A percentile compares a stretch with the other conserved stretches of the same genome.
These are phyloP conservation scores for Solanum corneliomulleri DNA, from an alignment of 257 asterid species.

Conservation along the genomic window DNA sequence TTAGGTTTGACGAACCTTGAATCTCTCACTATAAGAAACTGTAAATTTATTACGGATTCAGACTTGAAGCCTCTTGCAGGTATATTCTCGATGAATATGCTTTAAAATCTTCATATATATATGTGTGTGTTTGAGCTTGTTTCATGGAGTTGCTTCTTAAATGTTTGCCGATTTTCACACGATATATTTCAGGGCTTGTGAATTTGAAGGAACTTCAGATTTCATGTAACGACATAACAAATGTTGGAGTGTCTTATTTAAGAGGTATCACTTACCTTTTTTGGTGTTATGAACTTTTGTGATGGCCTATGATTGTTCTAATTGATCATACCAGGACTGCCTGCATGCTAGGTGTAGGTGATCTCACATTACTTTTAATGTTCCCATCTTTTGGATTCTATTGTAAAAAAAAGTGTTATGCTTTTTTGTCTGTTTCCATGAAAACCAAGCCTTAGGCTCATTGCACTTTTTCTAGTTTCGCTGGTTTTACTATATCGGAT, in stretches of 20 bases:
- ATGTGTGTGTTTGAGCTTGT: not conserved
- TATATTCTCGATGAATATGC: not conserved
- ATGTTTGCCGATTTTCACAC: not conserved
- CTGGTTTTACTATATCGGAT: not conserved
- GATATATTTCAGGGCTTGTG: not conserved
- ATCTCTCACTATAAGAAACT: conserved; percentile 71
- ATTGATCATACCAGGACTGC: not conserved
- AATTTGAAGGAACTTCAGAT: conserved; percentile 6
- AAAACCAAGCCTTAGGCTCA: not conserved
- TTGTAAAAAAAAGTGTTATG: not conserved
- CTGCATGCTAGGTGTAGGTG: not conserved
- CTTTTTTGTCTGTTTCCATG: not conserved
- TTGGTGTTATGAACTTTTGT: not conserved
- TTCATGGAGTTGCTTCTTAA: not conserved
- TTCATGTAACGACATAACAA: not conserved
- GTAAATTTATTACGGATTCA: conserved; percentile 74
- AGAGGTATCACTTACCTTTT: not conserved
- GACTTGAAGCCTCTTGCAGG: conserved; percentile 88
- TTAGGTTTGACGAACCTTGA: conserved; percentile 76
- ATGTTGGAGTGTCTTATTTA: conserved; percentile 3
- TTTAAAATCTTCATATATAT: not conserved
- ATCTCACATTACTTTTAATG: not conserved
- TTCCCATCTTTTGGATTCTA: not conserved
- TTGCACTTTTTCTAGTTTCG: not conserved
- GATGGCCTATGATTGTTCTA: not conserved